Base-by-base conservation (phyloP, 148 eudicot genomes). In the Amaranthus cruentus region DNA sequence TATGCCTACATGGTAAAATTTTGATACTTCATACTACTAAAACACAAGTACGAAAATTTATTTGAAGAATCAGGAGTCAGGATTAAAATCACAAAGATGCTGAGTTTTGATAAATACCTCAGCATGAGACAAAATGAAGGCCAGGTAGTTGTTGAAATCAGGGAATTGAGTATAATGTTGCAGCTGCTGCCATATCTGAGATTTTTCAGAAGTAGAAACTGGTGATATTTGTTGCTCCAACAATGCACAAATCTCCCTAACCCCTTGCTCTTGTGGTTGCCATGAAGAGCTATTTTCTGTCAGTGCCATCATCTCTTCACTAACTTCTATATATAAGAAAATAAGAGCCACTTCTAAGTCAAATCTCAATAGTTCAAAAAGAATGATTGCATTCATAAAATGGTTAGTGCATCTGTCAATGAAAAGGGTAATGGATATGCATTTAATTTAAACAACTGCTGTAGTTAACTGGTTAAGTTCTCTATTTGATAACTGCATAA, bases 241-340 rank as follows among this genome's bases (percentile, higher is more conserved):
- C 44, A 93, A 80, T 10, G 87, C 87, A 42, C 90, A 91, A 87
- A 93, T 91, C 88, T 91, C 98, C 74, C 70, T 79, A 49, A 93
- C 73, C 70, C 98, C 98, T 78, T 88, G 91, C 85, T 91, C 98
- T 75, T 89, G 97, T 4, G 98, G 97, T 76, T 91, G 85, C 98
- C 98, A 93, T 71, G 85, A 50, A 55, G 83, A 53, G 57, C 65
- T 72, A 11, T 73, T 66, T 73, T 81, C 85, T 80, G 82, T 74
- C 84, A 74, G 46, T 47, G 79, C 43, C 28, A 68, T 53, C 77
- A 70, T 77, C 69, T 68, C 73, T 68, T 61, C 73, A 65, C 78
- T 70, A 38, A 12, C 49, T 28, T 28, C 38, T 28, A 54, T 5
- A 57, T 0, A 49, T 4, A 6, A 62, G 13, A 1, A 62, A 46